A percentile compares a stretch with the other conserved stretches of the same genome.
Evolutionary conservation across 768 basidiomycete genomes (phyloP).

Genomic region (Lentinula sp.): DNA sequence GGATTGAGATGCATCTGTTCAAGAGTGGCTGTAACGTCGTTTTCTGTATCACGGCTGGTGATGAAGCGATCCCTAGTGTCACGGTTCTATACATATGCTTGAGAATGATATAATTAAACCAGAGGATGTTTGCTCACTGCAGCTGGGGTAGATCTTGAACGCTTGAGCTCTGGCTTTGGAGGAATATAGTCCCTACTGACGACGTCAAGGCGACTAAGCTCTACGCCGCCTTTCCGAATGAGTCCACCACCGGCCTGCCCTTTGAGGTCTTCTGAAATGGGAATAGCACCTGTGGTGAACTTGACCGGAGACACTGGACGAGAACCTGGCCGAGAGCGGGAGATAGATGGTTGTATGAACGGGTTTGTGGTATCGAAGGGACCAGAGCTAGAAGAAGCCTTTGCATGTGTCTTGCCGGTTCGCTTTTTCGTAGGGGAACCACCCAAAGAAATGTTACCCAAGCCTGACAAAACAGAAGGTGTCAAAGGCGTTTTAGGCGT

Average conservation of each 20-base stretch:
- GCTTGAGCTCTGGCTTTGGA: constrained; percentile 52
- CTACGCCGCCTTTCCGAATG: constrained; percentile 71
- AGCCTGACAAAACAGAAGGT: constrained; percentile 34
- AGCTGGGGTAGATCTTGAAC: constrained; percentile 70
- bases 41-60: constrained; percentile 46
- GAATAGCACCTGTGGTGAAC: constrained; percentile 41
- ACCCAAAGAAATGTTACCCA: constrained; percentile 37
- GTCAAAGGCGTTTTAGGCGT: constrained; percentile 34
- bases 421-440: constrained; percentile 22
- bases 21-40: constrained; percentile 57
- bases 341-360: constrained; percentile 31
- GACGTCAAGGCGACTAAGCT: constrained; percentile 64
- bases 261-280: constrained; percentile 47
- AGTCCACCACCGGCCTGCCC: constrained; percentile 64
- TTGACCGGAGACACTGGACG: constrained; percentile 64
- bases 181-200: constrained; percentile 75
- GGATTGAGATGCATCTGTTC: constrained; percentile 57
- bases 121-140: constrained; percentile 29
- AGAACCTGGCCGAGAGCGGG: constrained; percentile 19
- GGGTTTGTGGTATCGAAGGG: constrained; percentile 56
- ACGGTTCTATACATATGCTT: constrained; percentile 30
- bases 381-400: constrained; percentile 17
- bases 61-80: constrained; percentile 67
- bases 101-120: background rate
- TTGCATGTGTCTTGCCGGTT: constrained; percentile 18